Conservation (phyloP, 306 rosid species). For the Fragaria vesca region DNA sequence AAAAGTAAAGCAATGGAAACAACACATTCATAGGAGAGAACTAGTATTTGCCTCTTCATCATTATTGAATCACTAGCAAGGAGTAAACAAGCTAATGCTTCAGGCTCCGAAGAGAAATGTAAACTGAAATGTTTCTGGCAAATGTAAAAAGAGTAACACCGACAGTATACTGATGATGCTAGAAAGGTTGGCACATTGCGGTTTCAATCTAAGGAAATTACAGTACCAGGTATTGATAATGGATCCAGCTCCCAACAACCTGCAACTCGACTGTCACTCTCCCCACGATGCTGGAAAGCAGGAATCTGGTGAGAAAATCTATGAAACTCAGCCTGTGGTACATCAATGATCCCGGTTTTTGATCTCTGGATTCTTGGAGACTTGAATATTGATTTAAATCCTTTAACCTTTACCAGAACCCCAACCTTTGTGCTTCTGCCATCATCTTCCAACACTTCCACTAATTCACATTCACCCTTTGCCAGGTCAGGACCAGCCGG, state of each 20-base stretch:
- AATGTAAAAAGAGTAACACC: slow-evolving; percentile 2
- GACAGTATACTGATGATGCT: slow-evolving; percentile 6
- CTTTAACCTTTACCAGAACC: slow-evolving; percentile 29
- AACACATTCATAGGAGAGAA: neutral
- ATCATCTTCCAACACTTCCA: slow-evolving; percentile 51
- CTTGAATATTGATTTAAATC: slow-evolving; percentile 43
- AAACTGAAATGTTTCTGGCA: neutral
- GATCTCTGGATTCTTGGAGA: slow-evolving; percentile 58
- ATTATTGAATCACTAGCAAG: neutral
- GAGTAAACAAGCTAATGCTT: neutral
- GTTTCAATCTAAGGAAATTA: slow-evolving; percentile 27
- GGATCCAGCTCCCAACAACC: slow-evolving; percentile 78
- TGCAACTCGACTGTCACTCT: slow-evolving; percentile 33
- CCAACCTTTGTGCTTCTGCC: slow-evolving; percentile 35
- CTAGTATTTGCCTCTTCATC: neutral
- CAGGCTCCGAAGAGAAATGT: neutral
- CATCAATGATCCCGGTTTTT: slow-evolving; percentile 34
- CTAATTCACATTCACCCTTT: slow-evolving; percentile 47
- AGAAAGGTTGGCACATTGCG: neutral
- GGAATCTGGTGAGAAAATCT: slow-evolving; percentile 68
- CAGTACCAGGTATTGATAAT: slow-evolving; percentile 39
- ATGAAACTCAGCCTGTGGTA: slow-evolving; percentile 31
- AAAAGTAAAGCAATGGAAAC: neutral
- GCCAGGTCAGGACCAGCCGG: slow-evolving; percentile 22
- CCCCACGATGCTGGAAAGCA: slow-evolving; percentile 43